Base-by-base conservation (phyloP, 2,329 filamentous ascomycete species). In the Aspergillus piperis region DNA sequence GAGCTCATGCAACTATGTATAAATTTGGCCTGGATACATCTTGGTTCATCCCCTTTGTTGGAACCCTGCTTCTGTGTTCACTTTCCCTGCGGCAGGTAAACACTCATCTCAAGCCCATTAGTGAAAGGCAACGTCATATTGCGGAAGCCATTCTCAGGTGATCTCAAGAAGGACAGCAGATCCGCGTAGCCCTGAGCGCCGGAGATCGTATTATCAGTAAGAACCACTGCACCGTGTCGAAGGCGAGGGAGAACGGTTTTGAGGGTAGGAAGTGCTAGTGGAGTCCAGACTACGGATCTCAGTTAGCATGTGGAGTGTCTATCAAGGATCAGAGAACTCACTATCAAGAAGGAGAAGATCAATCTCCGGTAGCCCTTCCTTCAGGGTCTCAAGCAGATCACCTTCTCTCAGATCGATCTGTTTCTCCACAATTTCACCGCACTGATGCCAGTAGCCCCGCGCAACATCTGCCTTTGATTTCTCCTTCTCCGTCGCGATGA, bases 291-390 rank as follows among this genome's bases (percentile, higher is more conserved):
- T 80, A 60, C 3, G 19, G 15, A 17, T 25, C 8, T 8, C 5
- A 36, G 21, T 30, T 13, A 36, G 25, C 25, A 27, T 27, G 25
- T 27, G 25, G 7, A 27, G 25, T 27, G 25, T 27, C 25, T 8
- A 8, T 27, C 25, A 27, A 27, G 25, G 7, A 8, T 27, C 25
- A 27, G 7, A 27, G 25, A 27, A 8, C 25, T 27, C 25, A 27
- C 86, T 88, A 65, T 88, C 86, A 19, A 88, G 76, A n/a, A 88
- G 72, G n/a, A 88, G 65, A 17, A 88, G 75, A 62, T 88, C 84
- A n/a, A 88, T 75, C 30, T 78, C 67, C 1, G 77, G 73, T 0
- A 88, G 59, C 21, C 77, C 75, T 3, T 75, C 66, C 64, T 81
- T 81, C 11, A 86, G 71, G 0, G 85, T 88, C 69, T 88, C 81